A percentile compares a stretch with the other conserved stretches of the same genome.
phyloP scores from a whole-genome alignment of 768 basidiomycete species.

The Amanita pallidorosea region DNA sequence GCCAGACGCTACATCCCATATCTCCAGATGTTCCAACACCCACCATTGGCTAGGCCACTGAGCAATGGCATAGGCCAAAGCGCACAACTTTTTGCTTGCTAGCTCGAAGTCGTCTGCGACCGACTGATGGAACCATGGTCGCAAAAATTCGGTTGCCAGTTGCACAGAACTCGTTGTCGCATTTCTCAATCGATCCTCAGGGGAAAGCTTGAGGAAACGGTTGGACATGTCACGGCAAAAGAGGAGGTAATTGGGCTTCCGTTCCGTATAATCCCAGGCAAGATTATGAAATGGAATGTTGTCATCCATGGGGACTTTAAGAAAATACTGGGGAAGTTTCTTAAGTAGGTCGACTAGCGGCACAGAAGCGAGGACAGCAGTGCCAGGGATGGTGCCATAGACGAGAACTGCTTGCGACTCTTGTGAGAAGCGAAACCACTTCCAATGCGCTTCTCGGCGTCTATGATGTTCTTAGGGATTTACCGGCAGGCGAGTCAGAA shows the following conservation, averaged over 20 bases:
- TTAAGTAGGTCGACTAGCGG: slow-evolving; percentile 55
- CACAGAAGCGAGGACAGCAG: slow-evolving; percentile 59
- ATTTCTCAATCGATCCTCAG: slow-evolving; percentile 50
- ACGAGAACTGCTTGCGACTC: slow-evolving; percentile 73
- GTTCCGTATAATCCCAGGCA: slow-evolving; percentile 46
- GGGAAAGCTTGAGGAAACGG: slow-evolving; percentile 43
- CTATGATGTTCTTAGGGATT: slow-evolving; percentile 20
- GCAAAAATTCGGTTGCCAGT: slow-evolving; percentile 55
- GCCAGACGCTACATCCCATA: slow-evolving; percentile 45
- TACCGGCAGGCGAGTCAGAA: neutral
- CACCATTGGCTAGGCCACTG: slow-evolving; percentile 65
- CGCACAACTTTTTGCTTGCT: slow-evolving; percentile 24
- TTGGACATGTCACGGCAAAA: slow-evolving; percentile 66
- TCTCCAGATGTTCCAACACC: slow-evolving; percentile 53
- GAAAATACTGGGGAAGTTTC: slow-evolving; percentile 66
- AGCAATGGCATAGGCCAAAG: slow-evolving; percentile 39
- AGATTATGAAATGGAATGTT: slow-evolving; percentile 22
- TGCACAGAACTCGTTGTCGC: slow-evolving; percentile 59
- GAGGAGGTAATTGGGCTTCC: slow-evolving; percentile 51
- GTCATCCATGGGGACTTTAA: slow-evolving; percentile 12
- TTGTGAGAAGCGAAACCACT: slow-evolving; percentile 65
- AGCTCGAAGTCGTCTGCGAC: slow-evolving; percentile 25
- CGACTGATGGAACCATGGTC: slow-evolving; percentile 55
- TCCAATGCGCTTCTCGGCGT: slow-evolving; percentile 55
- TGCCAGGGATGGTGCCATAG: slow-evolving; percentile 53